Evolutionary conservation across 75 land plant genomes (phyloP), one percentile per base, ranked within the genome.

Genomic region (Gnetum montanum): DNA sequence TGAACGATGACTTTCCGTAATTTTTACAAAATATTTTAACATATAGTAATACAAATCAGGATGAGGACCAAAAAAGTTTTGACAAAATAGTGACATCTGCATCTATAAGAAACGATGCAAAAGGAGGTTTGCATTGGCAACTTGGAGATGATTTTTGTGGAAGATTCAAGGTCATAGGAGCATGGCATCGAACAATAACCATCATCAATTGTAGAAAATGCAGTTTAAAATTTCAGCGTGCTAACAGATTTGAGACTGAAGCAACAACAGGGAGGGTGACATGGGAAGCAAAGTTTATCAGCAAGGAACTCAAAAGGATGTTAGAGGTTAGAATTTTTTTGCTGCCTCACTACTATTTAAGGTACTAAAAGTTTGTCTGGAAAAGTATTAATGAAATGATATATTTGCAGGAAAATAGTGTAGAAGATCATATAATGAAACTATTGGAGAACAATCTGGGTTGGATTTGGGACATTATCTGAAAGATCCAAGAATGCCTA

Each of bases 51-150:
- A n/a, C n/a, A n/a, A n/a, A n/a, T n/a, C 66, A 78, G 76, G 72
- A 64, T 20, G 66, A 62, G 20, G 70, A 72, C 35, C 52, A 31
- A 35, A 16, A 73, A 0, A 8, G 62, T 46, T 35, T 78, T 31
- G 59, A 30, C 18, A 12, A 54, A 62, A 49, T 78, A 36, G 44
- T 78, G n/a, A 46, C 40, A 16, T 65, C 72, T 49, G 82, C 77
- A 25, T 38, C 44, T n/a, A 25, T 73, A 30, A 73, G 73, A 22
- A 56, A 49, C 20, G 26, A 28, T 22, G 77, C 67, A 19, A 73
- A 66, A 67, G 82, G 82, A 6, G 82, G 82, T 4, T 35, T 78
- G 46, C 61, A 72, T 54, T 78, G 77, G 82, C 70, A 76, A 25
- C 29, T 73, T 7, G 80, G 75, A 10, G 59, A 54, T 2, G 61